A percentile compares a stretch with the other conserved stretches of the same genome.
phyloP scores from a whole-genome alignment of 2,329 filamentous ascomycete species.

The Sordariomycetes sp. region DNA sequence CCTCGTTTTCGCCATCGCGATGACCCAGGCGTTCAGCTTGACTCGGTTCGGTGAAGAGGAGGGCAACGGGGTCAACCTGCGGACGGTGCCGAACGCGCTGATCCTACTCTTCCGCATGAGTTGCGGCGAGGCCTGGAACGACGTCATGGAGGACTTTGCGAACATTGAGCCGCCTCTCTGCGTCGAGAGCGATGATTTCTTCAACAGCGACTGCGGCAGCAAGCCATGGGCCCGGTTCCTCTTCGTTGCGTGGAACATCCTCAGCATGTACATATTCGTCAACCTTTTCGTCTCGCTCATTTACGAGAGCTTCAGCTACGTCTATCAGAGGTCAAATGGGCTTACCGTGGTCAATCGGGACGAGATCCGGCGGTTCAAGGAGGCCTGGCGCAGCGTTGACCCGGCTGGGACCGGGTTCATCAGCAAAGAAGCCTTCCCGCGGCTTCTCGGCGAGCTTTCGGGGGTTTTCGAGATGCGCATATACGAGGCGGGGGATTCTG shows the following conservation, averaged over 20 bases:
- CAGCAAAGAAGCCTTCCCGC: conserved; percentile 77
- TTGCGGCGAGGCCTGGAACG: conserved; percentile 92
- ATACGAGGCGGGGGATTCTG: conserved; percentile 82
- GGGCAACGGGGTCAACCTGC: conserved; percentile 76
- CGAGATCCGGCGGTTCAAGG: conserved; percentile 93
- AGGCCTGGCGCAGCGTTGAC: conserved; percentile 94
- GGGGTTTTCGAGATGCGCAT: conserved; percentile 97
- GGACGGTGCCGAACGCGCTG: conserved; percentile 85
- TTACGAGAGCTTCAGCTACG: conserved; percentile 98
- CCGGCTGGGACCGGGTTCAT: conserved; percentile 88
- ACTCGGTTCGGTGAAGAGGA: conserved; percentile 74
- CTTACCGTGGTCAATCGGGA: conserved; percentile 82
- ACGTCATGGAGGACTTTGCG: conserved; percentile 93
- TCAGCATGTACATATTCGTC: conserved; percentile 99
- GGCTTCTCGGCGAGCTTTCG: conserved; percentile 81
- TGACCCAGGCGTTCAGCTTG: conserved; percentile 91
- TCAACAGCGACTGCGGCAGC: conserved; percentile 87
- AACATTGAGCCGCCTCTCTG: conserved; percentile 71
- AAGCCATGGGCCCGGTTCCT: conserved; percentile 76
- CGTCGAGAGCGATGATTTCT: conserved; percentile 61
- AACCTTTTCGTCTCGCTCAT: conserved; percentile 97
- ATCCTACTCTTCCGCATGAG: conserved; percentile 91
- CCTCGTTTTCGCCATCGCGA: conserved; percentile 87
- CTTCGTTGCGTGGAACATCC: conserved; percentile 95
- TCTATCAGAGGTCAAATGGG: conserved; percentile 94